Percentiles rank a stretch among this genome's conserved stretches.
Evolutionary conservation across 345 rosid species (phyloP).

Genomic region (Camelina laxa): DNA sequence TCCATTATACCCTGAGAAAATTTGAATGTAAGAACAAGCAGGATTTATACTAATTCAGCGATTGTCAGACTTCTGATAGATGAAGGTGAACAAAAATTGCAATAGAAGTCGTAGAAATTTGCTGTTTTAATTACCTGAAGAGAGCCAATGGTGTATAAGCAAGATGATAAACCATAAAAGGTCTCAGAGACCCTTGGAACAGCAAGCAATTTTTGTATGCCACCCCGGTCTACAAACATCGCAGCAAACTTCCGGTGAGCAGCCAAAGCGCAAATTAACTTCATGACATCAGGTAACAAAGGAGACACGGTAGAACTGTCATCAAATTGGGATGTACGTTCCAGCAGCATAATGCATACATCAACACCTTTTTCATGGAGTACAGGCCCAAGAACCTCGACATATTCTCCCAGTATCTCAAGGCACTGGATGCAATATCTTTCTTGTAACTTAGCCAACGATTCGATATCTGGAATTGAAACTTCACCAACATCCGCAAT

Average conservation of each 20-base stretch:
- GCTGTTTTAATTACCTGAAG: conserved; percentile 69
- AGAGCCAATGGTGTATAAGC: conserved; percentile 90
- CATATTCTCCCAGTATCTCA: conserved; percentile 90
- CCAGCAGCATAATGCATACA: conserved; percentile 83
- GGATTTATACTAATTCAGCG: not conserved
- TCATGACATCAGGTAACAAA: conserved; percentile 93
- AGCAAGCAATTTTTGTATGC: conserved; percentile 90
- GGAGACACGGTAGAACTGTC: conserved; percentile 51
- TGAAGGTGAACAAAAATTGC: conserved; percentile 11
- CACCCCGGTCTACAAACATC: conserved; percentile 94
- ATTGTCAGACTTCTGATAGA: not conserved
- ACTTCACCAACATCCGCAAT: conserved; percentile 63
- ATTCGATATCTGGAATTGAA: conserved; percentile 72
- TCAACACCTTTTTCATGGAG: conserved; percentile 97
- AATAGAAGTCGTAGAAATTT: conserved; percentile 2
- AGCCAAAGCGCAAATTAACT: conserved; percentile 96
- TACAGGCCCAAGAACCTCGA: conserved; percentile 98
- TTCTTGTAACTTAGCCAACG: conserved; percentile 82
- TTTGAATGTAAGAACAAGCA: conserved; percentile 21
- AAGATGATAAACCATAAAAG: conserved; percentile 88
- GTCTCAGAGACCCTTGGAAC: conserved; percentile 76
- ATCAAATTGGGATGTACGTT: conserved; percentile 59
- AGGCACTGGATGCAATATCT: conserved; percentile 95
- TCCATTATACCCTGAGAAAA: conserved; percentile 88
- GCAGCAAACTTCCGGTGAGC: conserved; percentile 99